phyloP scores from a whole-genome alignment of 75 land plant genomes.

The Isoetes taiwanensis region DNA sequence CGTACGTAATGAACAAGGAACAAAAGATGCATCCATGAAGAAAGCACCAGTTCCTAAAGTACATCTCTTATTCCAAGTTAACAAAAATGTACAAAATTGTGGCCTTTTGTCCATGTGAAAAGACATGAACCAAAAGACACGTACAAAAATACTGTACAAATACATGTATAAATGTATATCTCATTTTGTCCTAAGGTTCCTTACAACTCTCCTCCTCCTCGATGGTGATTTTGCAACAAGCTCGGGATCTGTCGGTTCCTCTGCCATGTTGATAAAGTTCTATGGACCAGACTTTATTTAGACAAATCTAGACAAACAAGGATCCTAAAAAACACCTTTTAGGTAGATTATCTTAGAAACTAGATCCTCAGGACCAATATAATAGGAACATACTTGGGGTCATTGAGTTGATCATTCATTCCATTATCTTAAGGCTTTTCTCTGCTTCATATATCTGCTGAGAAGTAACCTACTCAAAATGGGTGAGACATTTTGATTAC shows the following conservation, averaged over 20 bases:
- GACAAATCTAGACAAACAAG: neutral
- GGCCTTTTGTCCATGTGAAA: too few relatives aligned
- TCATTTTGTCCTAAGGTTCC: too few relatives aligned
- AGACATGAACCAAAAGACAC: too few relatives aligned
- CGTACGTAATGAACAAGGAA: too few relatives aligned
- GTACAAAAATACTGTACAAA: too few relatives aligned
- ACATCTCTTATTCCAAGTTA: too few relatives aligned
- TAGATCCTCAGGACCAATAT: too few relatives aligned
- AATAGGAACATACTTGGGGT: slow-evolving; percentile 48
- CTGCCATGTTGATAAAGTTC: slow-evolving; percentile 19
- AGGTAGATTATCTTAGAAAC: neutral
- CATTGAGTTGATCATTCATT: slow-evolving; percentile 92
- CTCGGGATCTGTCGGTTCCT: slow-evolving; percentile 90
- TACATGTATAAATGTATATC: too few relatives aligned
- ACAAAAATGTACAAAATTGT: too few relatives aligned
- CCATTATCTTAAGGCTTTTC: slow-evolving; percentile 78
- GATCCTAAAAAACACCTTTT: neutral
- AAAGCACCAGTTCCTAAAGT: too few relatives aligned
- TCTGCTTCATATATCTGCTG: slow-evolving; percentile 96
- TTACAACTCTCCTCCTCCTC: slow-evolving; percentile 74
- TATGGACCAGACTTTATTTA: neutral
- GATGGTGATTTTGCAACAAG: slow-evolving; percentile 80
- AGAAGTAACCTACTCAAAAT: slow-evolving; percentile 55
- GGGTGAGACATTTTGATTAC: neutral
- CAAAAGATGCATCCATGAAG: too few relatives aligned